These are phyloP conservation scores for Silene latifolia DNA, from an alignment of 148 eudicot species.

Conservation along the genomic window DNA sequence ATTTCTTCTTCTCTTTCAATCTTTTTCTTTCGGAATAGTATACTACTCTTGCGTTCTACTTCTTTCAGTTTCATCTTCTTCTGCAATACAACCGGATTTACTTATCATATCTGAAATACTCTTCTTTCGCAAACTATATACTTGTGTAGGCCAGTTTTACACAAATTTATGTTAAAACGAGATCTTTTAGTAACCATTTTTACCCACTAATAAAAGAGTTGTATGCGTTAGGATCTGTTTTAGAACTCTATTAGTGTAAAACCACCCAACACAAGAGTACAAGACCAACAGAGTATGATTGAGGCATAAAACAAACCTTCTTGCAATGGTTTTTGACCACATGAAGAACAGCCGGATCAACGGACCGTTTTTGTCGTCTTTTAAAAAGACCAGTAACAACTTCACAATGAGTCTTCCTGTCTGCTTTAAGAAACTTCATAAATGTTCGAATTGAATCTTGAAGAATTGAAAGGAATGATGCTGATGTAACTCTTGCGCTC, in stretches of 20 bases:
- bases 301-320: conserved; percentile 39
- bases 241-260: too few species aligned
- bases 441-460: conserved; percentile 80
- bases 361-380: conserved; percentile 40
- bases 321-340: conserved; percentile 52
- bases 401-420: conserved; percentile 56
- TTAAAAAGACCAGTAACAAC: conserved; percentile 44
- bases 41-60: conserved; percentile 32
- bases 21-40: conserved; percentile 48
- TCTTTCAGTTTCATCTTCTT: conserved; percentile 76
- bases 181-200: too few species aligned
- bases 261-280: too few species aligned
- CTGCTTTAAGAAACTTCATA: conserved; percentile 84
- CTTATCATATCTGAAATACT: too few species aligned
- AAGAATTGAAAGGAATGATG: conserved; percentile 51
- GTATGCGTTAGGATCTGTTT: too few species aligned
- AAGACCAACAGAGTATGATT: not conserved
- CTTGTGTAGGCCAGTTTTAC: too few species aligned
- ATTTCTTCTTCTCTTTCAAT: conserved; percentile 50
- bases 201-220: too few species aligned
- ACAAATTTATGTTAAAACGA: too few species aligned
- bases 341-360: conserved; percentile 59
- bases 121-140: too few species aligned
- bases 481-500: conserved; percentile 63
- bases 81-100: conserved; percentile 25